Evolutionary conservation across 2,329 filamentous ascomycete species (phyloP), one percentile per base, ranked within the genome.

Genomic region (Penicillium sp.): DNA sequence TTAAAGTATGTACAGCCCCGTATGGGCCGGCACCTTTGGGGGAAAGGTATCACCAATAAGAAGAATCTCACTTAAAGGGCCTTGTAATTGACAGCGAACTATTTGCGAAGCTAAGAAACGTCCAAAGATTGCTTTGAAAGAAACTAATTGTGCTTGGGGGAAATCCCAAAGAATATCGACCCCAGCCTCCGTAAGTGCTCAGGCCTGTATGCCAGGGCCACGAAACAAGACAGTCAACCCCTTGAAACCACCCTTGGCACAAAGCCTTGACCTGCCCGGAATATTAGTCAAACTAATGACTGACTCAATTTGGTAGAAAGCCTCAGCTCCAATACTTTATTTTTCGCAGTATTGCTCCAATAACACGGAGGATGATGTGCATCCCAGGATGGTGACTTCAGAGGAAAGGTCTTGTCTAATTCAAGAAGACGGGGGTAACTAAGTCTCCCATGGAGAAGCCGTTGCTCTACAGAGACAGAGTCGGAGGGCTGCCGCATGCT

Each of bases 291-390:
- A 68, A 67, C 60, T 77, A 72, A 50, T 78, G 77, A 41, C 70
- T 65, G 31, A 76, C 38, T 61, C 42, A n/a, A 73, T 81, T 0
- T 74, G 60, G 57, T 74, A 79, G 56, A 84, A 84, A 66, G 83
- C 80, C 42, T 80, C 79, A 8, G 83, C 57, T 0, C 75, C 70
- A 33, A 73, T 61, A 44, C 70, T 72, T 13, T 83, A 74, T 0
- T 52, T 60, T 31, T 70, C 65, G 7, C 61, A 56, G 6, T 74
- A 68, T n/a, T 70, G 61, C 0, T 69, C 49, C 0, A 73, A 69
- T 24, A 84, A 66, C 8, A 63, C 49, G 0, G 81, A 83, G 66
- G 79, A 81, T 2, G 85, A 69, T 2, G 75, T 78, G 57, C 76
- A 80, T 9, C 77, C 77, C 1, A 80, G 63, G 6, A 80, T 66